phyloP scores from a whole-genome alignment of 306 rosid species.

The Acacia confusa region DNA sequence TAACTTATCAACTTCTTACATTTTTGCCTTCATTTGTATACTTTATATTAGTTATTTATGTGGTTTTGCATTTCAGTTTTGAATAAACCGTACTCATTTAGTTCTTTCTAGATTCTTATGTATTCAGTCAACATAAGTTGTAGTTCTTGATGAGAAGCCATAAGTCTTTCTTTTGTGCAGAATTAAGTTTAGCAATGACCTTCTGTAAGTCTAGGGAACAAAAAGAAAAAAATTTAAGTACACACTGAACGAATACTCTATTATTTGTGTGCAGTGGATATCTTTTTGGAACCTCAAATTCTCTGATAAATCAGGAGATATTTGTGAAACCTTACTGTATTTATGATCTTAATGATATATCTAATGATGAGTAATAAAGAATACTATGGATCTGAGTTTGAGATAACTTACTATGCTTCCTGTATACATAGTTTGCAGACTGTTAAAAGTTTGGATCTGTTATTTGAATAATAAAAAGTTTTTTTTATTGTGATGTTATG shows the following conservation, averaged over 20 bases:
- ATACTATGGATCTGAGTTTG: constrained; percentile 10
- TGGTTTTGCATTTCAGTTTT: not conserved
- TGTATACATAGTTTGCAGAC: not conserved
- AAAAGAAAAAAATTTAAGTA: not conserved
- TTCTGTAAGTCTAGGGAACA: not conserved
- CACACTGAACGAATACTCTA: not conserved
- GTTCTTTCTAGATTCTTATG: constrained; percentile 9
- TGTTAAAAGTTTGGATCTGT: not conserved
- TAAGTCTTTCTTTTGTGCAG: not conserved
- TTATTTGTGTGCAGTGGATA: constrained; percentile 11
- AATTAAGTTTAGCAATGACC: constrained; percentile 16
- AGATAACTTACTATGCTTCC: not conserved
- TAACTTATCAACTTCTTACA: not conserved
- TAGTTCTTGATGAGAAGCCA: constrained; percentile 3
- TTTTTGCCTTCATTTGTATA: not conserved
- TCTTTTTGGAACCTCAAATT: constrained; percentile 11
- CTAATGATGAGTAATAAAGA: constrained; percentile 13
- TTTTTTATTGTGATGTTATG: constrained; percentile 15
- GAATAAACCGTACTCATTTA: not conserved
- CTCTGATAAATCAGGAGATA: not conserved
- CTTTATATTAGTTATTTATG: not conserved
- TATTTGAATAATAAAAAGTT: not conserved
- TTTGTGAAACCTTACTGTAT: not conserved
- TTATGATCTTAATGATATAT: constrained; percentile 13
- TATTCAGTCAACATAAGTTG: not conserved